Evolutionary conservation across 345 rosid species (phyloP), one percentile per base, ranked within the genome.

Genomic region (Boechera retrofracta): DNA sequence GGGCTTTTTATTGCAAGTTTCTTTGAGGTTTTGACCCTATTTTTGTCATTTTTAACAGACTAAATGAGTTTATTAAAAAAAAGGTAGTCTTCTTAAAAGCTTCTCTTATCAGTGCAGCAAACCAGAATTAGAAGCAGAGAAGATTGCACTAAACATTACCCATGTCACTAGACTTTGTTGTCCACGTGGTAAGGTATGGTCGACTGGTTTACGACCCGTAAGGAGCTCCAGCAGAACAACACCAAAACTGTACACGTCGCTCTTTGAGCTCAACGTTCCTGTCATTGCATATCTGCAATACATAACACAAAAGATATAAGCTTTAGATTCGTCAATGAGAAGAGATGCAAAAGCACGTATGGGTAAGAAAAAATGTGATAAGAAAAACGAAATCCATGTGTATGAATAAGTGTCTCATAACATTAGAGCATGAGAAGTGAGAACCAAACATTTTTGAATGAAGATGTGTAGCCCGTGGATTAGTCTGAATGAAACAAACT

Each of bases 151-250:
- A 28, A 75, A 49, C 72, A 67, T 66, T 83, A 87, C 94, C 97
- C 97, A 91, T 72, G 92, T 91, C 58, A 91, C 94, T 52, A 91
- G 81, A 82, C 94, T 89, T 79, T 91, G 97, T 58, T 86, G 97
- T 39, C 92, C 92, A 24, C 97, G 92, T 0, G 97, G 94, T 73
- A 89, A 83, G 48, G 94, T 89, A 36, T 87, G 97, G 76, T 91
- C 97, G n/a, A 91, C 90, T 62, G 96, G 96, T 76, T 89, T 91
- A 66, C 96, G 83, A 28, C 96, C 93, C 0, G 97, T 91, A 51
- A 91, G 78, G 72, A 91, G 97, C 76, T 91, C 97, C 60, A 89
- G 85, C 49, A 91, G 86, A 58, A 91, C 89, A 65, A 91, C 94
- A 1, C 97, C 97, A 38, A 91, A 91, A 78, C 97, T 91, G 77